Evolutionary conservation across 345 rosid species (phyloP).

Genomic region (Firmiana major): DNA sequence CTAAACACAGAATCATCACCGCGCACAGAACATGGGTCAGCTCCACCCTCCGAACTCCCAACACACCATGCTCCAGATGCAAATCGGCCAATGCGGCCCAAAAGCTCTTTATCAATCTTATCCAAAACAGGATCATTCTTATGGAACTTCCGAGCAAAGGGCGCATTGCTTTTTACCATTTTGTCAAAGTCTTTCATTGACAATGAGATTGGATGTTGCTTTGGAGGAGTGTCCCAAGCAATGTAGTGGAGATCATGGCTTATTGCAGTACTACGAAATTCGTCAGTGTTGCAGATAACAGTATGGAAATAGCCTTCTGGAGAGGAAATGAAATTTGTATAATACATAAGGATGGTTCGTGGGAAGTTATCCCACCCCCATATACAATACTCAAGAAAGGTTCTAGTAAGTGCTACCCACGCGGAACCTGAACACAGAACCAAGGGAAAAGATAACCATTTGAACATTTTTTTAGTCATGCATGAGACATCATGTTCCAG

Average conservation of each 20-base stretch:
- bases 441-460: background rate
- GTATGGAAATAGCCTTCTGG: constrained; percentile 97
- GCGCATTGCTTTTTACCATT: constrained; percentile 79
- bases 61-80: constrained; percentile 80
- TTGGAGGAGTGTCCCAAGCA: constrained; percentile 94
- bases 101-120: constrained; percentile 72
- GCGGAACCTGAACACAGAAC: constrained; percentile 62
- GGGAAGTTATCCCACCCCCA: constrained; percentile 94
- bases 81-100: constrained; percentile 57
- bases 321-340: constrained; percentile 79
- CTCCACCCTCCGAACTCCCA: constrained; percentile 48
- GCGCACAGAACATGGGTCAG: constrained; percentile 60
- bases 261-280: constrained; percentile 55
- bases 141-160: constrained; percentile 84
- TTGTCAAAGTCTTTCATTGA: constrained; percentile 63
- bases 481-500: background rate
- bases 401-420: constrained; percentile 67
- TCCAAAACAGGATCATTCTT: constrained; percentile 72
- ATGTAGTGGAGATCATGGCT: constrained; percentile 91
- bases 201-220: constrained; percentile 78
- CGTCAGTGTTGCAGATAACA: constrained; percentile 67
- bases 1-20: constrained; percentile 58
- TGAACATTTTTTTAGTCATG: background rate
- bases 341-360: constrained; percentile 78
- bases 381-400: constrained; percentile 76